phyloP scores from a whole-genome alignment of 495 filamentous ascomycete genomes.

The Penicillium steckii region DNA sequence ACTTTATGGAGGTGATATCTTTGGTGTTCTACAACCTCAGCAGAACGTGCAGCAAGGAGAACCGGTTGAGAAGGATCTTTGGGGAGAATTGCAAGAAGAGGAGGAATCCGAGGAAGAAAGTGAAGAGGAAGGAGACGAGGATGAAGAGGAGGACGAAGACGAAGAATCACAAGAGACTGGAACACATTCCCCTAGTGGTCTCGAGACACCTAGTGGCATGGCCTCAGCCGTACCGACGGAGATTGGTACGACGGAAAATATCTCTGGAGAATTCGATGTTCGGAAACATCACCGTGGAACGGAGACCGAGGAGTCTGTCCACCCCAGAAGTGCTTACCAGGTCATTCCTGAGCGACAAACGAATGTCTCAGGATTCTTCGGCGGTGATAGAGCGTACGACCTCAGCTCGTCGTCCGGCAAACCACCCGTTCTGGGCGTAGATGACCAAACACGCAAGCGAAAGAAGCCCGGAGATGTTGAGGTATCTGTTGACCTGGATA shows the following conservation, averaged over 20 bases:
- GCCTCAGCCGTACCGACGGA: slow-evolving; percentile 77
- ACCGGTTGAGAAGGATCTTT: slow-evolving; percentile 82
- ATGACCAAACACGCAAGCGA: slow-evolving; percentile 77
- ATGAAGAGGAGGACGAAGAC: slow-evolving; percentile 72
- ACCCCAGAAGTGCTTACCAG: slow-evolving; percentile 77
- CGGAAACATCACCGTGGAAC: slow-evolving; percentile 83
- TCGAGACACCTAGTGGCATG: slow-evolving; percentile 81
- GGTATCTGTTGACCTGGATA: slow-evolving; percentile 82
- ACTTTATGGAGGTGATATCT: slow-evolving; percentile 90
- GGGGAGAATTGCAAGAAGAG: slow-evolving; percentile 89
- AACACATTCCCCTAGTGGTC: slow-evolving; percentile 69
- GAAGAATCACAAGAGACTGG: slow-evolving; percentile 65
- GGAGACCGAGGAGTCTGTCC: slow-evolving; percentile 79
- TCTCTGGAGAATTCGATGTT: slow-evolving; percentile 86
- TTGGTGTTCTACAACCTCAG: slow-evolving; percentile 73
- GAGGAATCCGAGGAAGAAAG: slow-evolving; percentile 82
- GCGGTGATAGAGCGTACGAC: slow-evolving; percentile 90
- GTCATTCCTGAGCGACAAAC: slow-evolving; percentile 86
- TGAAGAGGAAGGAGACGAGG: slow-evolving; percentile 65
- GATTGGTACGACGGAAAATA: slow-evolving; percentile 66
- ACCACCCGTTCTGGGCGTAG: slow-evolving; percentile 73
- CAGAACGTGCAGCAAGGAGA: slow-evolving; percentile 64
- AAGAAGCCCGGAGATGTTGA: slow-evolving; percentile 97
- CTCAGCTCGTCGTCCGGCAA: slow-evolving; percentile 54
- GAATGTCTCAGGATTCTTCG: slow-evolving; percentile 88